Evolutionary conservation across 768 basidiomycete genomes (phyloP).

Genomic region (Tulasnella calospora): DNA sequence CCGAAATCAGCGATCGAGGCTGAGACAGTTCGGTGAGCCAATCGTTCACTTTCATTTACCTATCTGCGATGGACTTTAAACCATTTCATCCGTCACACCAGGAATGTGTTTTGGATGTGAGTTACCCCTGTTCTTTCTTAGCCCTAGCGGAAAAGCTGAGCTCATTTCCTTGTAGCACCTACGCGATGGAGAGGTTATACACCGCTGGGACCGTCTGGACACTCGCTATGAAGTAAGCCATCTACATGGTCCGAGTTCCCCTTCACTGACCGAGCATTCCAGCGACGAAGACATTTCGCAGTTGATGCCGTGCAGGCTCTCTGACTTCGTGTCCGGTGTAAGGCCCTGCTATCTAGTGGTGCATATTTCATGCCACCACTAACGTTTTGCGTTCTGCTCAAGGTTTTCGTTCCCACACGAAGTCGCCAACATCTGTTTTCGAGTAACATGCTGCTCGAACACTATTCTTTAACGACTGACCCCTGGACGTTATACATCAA

Average conservation of each 20-base stretch:
- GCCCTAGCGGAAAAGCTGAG: not conserved
- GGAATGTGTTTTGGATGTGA: conserved; percentile 22
- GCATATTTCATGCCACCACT: not conserved
- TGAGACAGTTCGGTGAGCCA: not conserved
- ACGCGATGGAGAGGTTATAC: conserved; percentile 17
- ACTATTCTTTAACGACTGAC: conserved; percentile 60
- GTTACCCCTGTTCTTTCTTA: not conserved
- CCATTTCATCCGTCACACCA: not conserved
- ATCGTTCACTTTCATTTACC: not conserved
- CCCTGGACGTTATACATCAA: conserved; percentile 70
- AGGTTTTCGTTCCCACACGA: not conserved
- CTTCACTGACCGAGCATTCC: not conserved
- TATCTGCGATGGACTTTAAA: not conserved
- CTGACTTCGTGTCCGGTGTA: conserved; percentile 13
- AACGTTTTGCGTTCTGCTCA: not conserved
- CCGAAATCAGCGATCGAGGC: not conserved
- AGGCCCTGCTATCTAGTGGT: not conserved
- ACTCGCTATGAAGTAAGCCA: not conserved
- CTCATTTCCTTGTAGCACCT: not conserved
- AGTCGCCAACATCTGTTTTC: conserved; percentile 62
- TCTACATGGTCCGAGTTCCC: not conserved
- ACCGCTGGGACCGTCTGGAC: conserved; percentile 20
- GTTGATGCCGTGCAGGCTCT: conserved; percentile 13
- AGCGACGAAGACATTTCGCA: conserved; percentile 22
- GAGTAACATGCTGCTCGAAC: conserved; percentile 52